A percentile compares a stretch with the other conserved stretches of the same genome.
Conservation (phyloP, 768 basidiomycete species). For the Mrakia frigida region DNA sequence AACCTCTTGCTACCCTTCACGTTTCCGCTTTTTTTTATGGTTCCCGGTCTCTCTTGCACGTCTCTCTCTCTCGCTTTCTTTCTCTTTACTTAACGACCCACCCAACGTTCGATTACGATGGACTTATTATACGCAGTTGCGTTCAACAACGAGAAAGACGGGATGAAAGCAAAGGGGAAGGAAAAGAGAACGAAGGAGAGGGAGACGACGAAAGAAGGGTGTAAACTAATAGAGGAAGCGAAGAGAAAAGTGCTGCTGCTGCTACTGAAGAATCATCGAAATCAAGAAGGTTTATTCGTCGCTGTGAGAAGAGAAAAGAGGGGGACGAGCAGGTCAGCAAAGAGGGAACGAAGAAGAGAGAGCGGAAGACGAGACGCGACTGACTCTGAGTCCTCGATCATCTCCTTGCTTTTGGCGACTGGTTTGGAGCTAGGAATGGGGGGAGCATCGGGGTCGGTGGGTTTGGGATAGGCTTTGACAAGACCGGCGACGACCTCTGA, state of each 20-base stretch:
- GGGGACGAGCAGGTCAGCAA: no score
- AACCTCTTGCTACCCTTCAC: no score
- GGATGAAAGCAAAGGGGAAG: no score
- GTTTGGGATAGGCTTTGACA: conserved; percentile 15
- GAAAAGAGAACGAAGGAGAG: no score
- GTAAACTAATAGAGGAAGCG: neutral
- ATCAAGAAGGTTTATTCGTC: neutral
- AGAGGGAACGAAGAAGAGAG: neutral
- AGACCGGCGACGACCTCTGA: conserved; percentile 21
- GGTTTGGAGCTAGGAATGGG: neutral
- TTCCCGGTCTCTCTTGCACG: neutral
- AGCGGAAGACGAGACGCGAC: neutral
- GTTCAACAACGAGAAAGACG: no score
- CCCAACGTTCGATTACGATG: no score
- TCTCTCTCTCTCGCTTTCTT: neutral
- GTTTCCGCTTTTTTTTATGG: neutral
- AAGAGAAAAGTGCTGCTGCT: neutral
- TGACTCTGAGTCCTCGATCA: neutral
- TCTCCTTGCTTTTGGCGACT: neutral
- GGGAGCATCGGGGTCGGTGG: neutral
- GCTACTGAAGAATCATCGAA: neutral
- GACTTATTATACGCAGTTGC: no score
- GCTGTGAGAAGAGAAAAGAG: neutral
- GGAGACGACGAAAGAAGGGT: no score
- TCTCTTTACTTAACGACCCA: neutral